Percentiles rank a stretch among this genome's conserved stretches.
Evolutionary conservation across 768 basidiomycete genomes (phyloP).

Genomic region (Tephrocybe sp.): DNA sequence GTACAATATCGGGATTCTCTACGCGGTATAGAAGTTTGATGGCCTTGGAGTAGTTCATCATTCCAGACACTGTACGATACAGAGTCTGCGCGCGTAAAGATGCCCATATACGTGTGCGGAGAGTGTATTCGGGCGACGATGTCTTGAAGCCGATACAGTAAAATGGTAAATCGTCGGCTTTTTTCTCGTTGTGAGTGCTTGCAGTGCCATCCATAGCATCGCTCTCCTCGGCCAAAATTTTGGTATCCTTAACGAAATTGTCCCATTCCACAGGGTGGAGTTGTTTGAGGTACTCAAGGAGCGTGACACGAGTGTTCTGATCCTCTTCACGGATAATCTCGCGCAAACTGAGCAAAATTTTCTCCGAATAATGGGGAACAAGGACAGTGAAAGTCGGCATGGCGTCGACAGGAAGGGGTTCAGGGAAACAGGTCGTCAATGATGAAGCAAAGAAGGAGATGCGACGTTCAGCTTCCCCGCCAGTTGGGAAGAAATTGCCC

Average conservation of each 20-base stretch:
- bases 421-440: slow-evolving; percentile 91
- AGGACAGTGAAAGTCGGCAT: slow-evolving; percentile 99
- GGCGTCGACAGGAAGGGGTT: slow-evolving; percentile 92
- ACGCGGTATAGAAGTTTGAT: slow-evolving; percentile 99
- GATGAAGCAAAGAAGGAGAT: slow-evolving; percentile 99
- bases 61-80: slow-evolving; percentile 97
- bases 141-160: slow-evolving; percentile 99
- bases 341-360: slow-evolving; percentile 92
- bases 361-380: slow-evolving; percentile 98
- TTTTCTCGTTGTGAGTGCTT: slow-evolving; percentile 73
- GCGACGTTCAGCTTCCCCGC: slow-evolving; percentile 94
- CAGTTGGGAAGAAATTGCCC: slow-evolving; percentile 87
- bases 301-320: slow-evolving; percentile 91
- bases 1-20: slow-evolving; percentile 97
- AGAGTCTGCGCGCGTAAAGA: slow-evolving; percentile 97
- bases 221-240: slow-evolving; percentile 94
- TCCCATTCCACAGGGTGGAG: slow-evolving; percentile 99
- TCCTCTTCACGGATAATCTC: slow-evolving; percentile 99
- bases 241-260: slow-evolving; percentile 99
- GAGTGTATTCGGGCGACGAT: slow-evolving; percentile 96
- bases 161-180: slow-evolving; percentile 93
- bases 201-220: slow-evolving; percentile 53
- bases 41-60: slow-evolving; percentile 99
- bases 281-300: slow-evolving; percentile 97
- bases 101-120: slow-evolving; percentile 99